These are phyloP conservation scores for Zasmidium cellare DNA, from an alignment of 2,329 filamentous ascomycete species.

Conservation along the genomic window DNA sequence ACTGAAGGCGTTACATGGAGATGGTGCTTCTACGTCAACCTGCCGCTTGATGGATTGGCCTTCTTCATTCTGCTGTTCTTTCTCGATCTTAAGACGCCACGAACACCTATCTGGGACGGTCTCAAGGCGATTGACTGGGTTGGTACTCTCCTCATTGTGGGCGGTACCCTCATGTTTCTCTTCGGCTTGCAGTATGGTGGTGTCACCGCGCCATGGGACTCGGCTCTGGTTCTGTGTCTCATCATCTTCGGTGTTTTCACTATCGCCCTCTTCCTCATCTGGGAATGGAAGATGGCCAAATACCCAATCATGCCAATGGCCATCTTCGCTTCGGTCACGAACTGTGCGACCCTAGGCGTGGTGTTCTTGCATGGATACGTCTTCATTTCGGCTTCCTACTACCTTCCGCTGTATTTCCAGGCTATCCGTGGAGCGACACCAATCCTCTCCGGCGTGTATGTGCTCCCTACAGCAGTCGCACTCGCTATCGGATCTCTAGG, in stretches of 20 bases:
- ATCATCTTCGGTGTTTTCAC: slow-evolving; percentile 70
- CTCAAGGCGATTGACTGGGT: slow-evolving; percentile 66
- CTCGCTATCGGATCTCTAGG: slow-evolving; percentile 35
- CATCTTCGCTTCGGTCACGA: slow-evolving; percentile 67
- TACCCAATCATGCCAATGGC: slow-evolving; percentile 77
- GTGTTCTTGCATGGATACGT: slow-evolving; percentile 74
- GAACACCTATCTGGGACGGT: slow-evolving; percentile 62
- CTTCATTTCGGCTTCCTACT: slow-evolving; percentile 76
- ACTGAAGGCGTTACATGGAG: slow-evolving; percentile 64
- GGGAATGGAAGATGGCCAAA: slow-evolving; percentile 71
- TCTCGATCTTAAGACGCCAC: slow-evolving; percentile 66
- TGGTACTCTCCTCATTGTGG: slow-evolving; percentile 67
- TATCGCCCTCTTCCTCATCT: slow-evolving; percentile 63
- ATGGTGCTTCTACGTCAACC: slow-evolving; percentile 65
- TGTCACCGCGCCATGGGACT: slow-evolving; percentile 71
- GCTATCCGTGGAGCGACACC: slow-evolving; percentile 68
- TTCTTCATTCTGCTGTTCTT: slow-evolving; percentile 62
- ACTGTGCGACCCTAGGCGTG: slow-evolving; percentile 63
- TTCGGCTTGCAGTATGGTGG: slow-evolving; percentile 85
- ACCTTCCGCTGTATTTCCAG: slow-evolving; percentile 83
- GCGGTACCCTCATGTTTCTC: slow-evolving; percentile 80
- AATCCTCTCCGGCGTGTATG: slow-evolving; percentile 68
- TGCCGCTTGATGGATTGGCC: slow-evolving; percentile 61
- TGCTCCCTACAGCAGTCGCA: slow-evolving; percentile 37
- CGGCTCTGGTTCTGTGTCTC: slow-evolving; percentile 72